Base-by-base conservation (phyloP, 257 asterid species). In the Solanum chmielewskii region DNA sequence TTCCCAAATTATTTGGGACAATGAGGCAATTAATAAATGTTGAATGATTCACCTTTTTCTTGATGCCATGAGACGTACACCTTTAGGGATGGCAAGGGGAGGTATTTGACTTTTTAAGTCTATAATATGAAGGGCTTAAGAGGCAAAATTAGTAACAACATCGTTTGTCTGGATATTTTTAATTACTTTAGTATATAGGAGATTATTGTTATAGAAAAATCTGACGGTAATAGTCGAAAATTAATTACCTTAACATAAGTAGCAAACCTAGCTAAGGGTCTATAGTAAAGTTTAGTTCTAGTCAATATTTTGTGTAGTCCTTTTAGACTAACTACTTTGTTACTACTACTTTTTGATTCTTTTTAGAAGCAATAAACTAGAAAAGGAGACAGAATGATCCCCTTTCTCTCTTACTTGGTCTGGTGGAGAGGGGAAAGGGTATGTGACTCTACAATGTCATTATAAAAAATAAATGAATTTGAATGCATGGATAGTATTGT, bases 141-240 rank as follows among this genome's bases (percentile, higher is more conserved):
- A 71, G 44, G 27, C 9, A 73, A 71, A 66, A 35, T 73, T 35
- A 73, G 10, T 70, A 70, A 31, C 0, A 31, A 4, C 13, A 2
- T 31, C 7, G 0, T 70, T 70, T 70, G 42, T 31, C 13, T 7
- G 9, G 2, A 66, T 66, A 27, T 66, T 25, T 64, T 25, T 66
- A 4, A 66, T 14, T 27, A 3, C 21, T 68, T 8, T 31, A 70
- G 6, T 1, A 11, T 68, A 15, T 31, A 70, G 3, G 5, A 18
- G 7, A 8, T 8, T 21, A 5, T 68, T 27, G 37, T 68, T 27
- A 68, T 27, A 13, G 11, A 56, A 56, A 56, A 56, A 18, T 56
- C 0, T 2, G 29, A 60, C 3, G 4, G 0, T 23, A 3, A 49
- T 49, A 49, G 6, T 0, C 1, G 14, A 27, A 4, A 68, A 5